These are phyloP conservation scores for Suillus subaureus DNA, from an alignment of 768 basidiomycete genomes.

Conservation along the genomic window DNA sequence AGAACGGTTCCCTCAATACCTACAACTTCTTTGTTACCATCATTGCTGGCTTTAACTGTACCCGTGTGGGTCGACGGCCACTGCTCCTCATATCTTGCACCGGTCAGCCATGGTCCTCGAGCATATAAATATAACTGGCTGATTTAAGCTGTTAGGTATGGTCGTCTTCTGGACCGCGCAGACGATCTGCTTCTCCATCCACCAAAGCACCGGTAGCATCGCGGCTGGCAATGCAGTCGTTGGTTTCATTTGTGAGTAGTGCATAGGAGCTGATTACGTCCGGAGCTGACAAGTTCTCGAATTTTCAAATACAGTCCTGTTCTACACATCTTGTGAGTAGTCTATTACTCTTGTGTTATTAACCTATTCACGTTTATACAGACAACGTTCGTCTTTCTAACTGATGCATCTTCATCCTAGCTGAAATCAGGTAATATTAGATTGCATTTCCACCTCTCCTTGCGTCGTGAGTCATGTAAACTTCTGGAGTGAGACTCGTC, in stretches of 20 bases:
- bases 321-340: constrained; percentile 33
- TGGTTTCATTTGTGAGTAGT: constrained; percentile 44
- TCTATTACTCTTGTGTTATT: background rate
- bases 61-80: constrained; percentile 47
- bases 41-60: constrained; percentile 49
- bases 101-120: constrained; percentile 32
- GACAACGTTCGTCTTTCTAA: constrained; percentile 32
- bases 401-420: background rate
- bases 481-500: background rate
- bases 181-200: constrained; percentile 38
- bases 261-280: too few species aligned
- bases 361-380: constrained; percentile 3
- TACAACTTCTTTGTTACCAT: constrained; percentile 60
- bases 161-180: constrained; percentile 42
- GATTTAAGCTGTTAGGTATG: constrained; percentile 43
- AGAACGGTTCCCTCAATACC: constrained; percentile 58
- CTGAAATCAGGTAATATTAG: constrained; percentile 16
- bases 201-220: constrained; percentile 27
- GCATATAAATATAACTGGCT: constrained; percentile 28
- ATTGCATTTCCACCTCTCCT: constrained; percentile 45
- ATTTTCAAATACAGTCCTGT: constrained; percentile 29
- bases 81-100: constrained; percentile 51
- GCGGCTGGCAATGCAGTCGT: constrained; percentile 45
- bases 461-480: constrained; percentile 29
- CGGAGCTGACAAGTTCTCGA: constrained; percentile 4